Conservation (phyloP, 306 rosid genomes). For the Castanea mollissima region DNA sequence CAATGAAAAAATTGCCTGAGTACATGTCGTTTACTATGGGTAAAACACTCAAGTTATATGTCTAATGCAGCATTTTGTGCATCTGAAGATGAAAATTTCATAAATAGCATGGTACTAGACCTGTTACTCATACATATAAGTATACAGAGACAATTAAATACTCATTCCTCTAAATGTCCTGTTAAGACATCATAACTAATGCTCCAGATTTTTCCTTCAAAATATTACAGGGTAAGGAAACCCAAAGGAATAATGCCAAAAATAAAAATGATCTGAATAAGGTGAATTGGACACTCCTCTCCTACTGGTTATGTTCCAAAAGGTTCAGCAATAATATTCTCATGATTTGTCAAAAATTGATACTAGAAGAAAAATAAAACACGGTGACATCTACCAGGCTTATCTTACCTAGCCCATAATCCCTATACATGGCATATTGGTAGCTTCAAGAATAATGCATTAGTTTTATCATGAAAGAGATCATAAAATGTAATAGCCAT, state of each 20-base stretch:
- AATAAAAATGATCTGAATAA: background rate
- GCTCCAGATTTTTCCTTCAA: background rate
- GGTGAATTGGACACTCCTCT: background rate
- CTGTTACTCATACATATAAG: background rate
- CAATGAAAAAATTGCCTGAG: no score
- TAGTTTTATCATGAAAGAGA: background rate
- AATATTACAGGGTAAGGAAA: background rate
- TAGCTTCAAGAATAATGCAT: background rate
- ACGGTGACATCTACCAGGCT: background rate
- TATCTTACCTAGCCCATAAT: background rate
- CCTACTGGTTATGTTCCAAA: background rate
- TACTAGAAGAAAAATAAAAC: background rate
- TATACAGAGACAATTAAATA: background rate
- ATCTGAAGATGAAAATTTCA: background rate
- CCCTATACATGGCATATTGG: background rate
- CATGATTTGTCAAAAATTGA: background rate
- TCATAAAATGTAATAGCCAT: background rate
- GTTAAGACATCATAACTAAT: background rate
- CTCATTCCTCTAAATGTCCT: background rate
- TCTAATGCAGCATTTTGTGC: background rate
- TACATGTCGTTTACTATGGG: no score
- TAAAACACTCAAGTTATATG: no score
- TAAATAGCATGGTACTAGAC: background rate
- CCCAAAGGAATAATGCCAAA: background rate
- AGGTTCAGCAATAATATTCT: background rate